Evolutionary conservation across 108 stramenopile species (phyloP).

Genomic region (Nitzschia sp.): DNA sequence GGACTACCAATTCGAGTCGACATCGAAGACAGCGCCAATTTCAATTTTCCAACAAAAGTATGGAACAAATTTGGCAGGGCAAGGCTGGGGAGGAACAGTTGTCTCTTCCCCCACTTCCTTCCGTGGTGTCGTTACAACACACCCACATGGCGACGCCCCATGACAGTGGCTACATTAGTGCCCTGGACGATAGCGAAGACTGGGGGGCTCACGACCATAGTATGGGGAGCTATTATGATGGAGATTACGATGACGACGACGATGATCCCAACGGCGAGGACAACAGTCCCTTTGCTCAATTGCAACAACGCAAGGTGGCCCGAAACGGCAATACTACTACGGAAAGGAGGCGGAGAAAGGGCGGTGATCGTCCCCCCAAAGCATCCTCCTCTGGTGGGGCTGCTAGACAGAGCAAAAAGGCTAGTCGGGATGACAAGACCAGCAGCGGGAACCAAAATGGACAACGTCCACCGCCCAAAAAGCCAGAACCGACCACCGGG

Average conservation of each 20-base stretch:
- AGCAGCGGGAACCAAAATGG: neutral
- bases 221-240: slow-evolving; percentile 19
- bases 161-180: slow-evolving; percentile 17
- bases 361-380: neutral
- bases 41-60: slow-evolving; percentile 11
- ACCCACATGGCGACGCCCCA: neutral
- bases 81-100: neutral
- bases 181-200: slow-evolving; percentile 11
- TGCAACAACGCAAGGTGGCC: slow-evolving; percentile 1
- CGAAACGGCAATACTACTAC: too few species aligned
- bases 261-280: neutral
- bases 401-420: neutral
- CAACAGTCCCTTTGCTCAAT: neutral
- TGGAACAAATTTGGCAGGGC: slow-evolving; percentile 11
- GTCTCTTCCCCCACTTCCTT: neutral
- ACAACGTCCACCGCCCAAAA: neutral
- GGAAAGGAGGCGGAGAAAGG: neutral
- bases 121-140: slow-evolving; percentile 12
- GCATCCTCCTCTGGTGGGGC: neutral
- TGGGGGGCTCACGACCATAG: neutral
- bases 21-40: slow-evolving; percentile 24
- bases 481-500: neutral
- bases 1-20: slow-evolving; percentile 19
- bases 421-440: too few species aligned
- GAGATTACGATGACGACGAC: slow-evolving; percentile 6